Base-by-base conservation (phyloP, 805 yeast species). In the Candida sonorensis region DNA sequence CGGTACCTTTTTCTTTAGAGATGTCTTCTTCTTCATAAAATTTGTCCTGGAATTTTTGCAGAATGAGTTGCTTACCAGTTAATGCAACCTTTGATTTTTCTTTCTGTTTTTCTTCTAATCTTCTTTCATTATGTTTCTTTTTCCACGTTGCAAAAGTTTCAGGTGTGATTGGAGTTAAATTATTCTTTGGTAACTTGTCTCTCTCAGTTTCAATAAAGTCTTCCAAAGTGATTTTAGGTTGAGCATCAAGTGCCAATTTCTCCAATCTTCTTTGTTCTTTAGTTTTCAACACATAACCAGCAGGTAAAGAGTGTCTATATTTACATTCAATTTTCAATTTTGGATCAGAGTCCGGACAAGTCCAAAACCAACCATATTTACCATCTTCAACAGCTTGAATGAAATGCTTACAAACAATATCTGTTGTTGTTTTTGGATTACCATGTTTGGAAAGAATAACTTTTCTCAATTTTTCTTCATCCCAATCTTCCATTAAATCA, bases 291-390 rank as follows among this genome's bases (percentile, higher is more conserved):
- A 85, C 94, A 60, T 87, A 94, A 1, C 98, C 99, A 29, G 94
- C 88, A 25, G 99, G 99, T 52, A 92, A 69, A 7, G 97, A 82
- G 61, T 92, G 99, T 60, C 75, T 79, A 66, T 92, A 92, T 67
- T 81, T 90, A 74, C 99, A 92, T 39, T 75, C 81, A 17, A 36
- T 43, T 18, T 46, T 47, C 23, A 26, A 37, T 33, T 54, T 54
- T 40, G 81, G 76, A 44, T 95, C 97, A 25, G 90, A 88, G 47
- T 85, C 85, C 17, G 98, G 98, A 66, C 98, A 92, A 14, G 72
- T 69, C 98, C 98, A 92, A 62, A 92, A 88, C 98, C 98, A 92
- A 53, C 98, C 98, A 56, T 92, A 92, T 55, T 90, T 90, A 37
- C 90, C 92, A 53, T 87, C 86, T 55, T 92, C 99, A 36, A 92